Conservation (phyloP, 2,329 filamentous ascomycete genomes). For the Ceratocystiopsis brevicomis region DNA sequence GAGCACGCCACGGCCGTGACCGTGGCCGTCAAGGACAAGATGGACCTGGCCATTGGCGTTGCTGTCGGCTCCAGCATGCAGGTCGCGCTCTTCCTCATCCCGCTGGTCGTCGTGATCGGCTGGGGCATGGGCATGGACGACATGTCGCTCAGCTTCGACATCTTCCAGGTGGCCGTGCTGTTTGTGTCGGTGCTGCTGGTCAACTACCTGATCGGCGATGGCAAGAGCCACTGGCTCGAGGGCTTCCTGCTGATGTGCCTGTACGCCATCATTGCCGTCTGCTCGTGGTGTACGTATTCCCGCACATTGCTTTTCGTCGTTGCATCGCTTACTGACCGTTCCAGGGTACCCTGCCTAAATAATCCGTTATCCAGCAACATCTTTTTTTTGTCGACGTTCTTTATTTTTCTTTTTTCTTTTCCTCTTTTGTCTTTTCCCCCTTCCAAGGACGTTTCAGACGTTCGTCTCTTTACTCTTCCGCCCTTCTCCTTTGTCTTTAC, state of each 20-base stretch:
- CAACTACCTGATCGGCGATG: constrained; percentile 72
- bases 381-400: neutral
- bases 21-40: constrained; percentile 68
- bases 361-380: too few relatives aligned
- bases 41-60: constrained; percentile 66
- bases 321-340: neutral
- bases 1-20: constrained; percentile 68
- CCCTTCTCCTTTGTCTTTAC: neutral
- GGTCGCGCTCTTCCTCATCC: constrained; percentile 62
- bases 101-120: constrained; percentile 56
- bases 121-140: constrained; percentile 54
- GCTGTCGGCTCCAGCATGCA: constrained; percentile 67
- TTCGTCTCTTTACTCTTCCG: neutral
- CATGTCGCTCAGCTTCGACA: constrained; percentile 73
- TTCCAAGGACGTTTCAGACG: neutral
- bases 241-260: constrained; percentile 57
- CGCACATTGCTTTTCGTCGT: neutral
- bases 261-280: constrained; percentile 61
- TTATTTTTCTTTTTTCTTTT: neutral
- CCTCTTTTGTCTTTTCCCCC: neutral
- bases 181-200: constrained; percentile 72
- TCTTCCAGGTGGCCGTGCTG: constrained; percentile 71
- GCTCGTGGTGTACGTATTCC: constrained; percentile 35
- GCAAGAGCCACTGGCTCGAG: constrained; percentile 68
- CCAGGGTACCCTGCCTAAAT: constrained; percentile 6